Conservation (phyloP, 2,329 filamentous ascomycete genomes). For the Neofusicoccum sp. region DNA sequence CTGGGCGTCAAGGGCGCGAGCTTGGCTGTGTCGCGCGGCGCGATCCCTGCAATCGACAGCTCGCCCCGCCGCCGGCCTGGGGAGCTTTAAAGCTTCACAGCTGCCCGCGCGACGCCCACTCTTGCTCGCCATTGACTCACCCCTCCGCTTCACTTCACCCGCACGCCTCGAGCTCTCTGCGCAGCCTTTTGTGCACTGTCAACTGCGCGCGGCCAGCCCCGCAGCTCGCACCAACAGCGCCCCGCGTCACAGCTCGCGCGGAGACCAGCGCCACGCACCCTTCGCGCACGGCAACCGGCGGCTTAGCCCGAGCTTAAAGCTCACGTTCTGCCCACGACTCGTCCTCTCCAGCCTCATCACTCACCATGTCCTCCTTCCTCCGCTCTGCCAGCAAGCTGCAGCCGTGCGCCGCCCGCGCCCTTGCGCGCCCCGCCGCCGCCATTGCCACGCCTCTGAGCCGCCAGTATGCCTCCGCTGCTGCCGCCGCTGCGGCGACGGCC, state of each 20-base stretch:
- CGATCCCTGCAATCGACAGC: conserved; percentile 16
- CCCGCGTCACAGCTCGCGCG: background rate
- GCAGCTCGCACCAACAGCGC: conserved; percentile 2
- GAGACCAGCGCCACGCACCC: conserved; percentile 6
- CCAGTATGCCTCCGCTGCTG: conserved; percentile 34
- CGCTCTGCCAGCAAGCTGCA: conserved; percentile 28
- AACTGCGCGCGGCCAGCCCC: background rate
- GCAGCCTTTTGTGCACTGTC: background rate
- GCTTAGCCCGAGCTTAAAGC: conserved; percentile 7
- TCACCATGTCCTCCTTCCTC: conserved; percentile 33
- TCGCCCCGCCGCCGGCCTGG: conserved; percentile 4
- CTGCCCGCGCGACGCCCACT: conserved; percentile 2
- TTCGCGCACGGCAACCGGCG: conserved; percentile 13
- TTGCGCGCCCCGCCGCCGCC: conserved; percentile 23
- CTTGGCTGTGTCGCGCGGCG: conserved; percentile 2
- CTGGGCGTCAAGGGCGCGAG: conserved; percentile 19
- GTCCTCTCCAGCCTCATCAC: background rate
- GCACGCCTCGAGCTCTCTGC: background rate
- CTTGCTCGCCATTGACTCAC: conserved; percentile 14
- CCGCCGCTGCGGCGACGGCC: conserved; percentile 30
- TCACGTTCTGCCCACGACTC: background rate
- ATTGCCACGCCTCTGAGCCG: conserved; percentile 25
- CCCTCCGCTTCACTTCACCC: background rate
- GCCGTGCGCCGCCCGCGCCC: conserved; percentile 23
- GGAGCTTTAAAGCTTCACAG: conserved; percentile 14